phyloP scores from a whole-genome alignment of 495 filamentous ascomycete species.

The Elasticomyces elasticus region DNA sequence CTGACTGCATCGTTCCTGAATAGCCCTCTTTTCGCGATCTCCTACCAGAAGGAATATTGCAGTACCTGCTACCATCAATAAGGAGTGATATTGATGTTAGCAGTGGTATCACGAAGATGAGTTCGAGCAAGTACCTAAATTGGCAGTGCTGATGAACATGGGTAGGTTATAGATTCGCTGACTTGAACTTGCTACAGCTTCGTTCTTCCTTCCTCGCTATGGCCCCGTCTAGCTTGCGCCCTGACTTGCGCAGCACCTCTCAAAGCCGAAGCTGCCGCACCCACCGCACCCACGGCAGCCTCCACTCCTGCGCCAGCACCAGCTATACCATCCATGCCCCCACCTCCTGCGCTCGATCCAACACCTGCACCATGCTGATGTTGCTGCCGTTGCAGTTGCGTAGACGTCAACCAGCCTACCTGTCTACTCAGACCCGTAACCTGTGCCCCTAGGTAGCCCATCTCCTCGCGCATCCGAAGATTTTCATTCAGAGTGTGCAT shows the following conservation, averaged over 20 bases:
- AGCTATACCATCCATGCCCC: conserved; percentile 1
- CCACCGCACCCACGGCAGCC: conserved; percentile 6
- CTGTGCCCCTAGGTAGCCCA: conserved; percentile 56
- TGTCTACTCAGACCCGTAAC: conserved; percentile 55
- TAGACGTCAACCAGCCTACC: conserved; percentile 58
- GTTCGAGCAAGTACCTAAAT: no score
- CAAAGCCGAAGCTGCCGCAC: neutral
- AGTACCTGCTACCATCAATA: no score
- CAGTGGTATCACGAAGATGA: no score
- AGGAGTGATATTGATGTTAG: no score
- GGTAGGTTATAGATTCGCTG: neutral
- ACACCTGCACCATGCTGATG: no score
- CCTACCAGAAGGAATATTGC: no score
- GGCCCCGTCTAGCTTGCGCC: conserved; percentile 1
- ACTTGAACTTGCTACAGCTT: conserved; percentile 10
- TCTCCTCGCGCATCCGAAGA: conserved; percentile 56
- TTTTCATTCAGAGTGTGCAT: conserved; percentile 63
- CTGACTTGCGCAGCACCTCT: neutral
- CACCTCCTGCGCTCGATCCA: no score
- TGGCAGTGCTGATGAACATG: no score
- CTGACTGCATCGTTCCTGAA: no score
- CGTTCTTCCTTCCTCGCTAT: conserved; percentile 21
- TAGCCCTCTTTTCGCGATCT: no score
- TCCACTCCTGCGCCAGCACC: conserved; percentile 4
- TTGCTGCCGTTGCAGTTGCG: conserved; percentile 43